Conservation (phyloP, 2,329 filamentous ascomycete genomes). For the Cordyceps cateniannulata region DNA sequence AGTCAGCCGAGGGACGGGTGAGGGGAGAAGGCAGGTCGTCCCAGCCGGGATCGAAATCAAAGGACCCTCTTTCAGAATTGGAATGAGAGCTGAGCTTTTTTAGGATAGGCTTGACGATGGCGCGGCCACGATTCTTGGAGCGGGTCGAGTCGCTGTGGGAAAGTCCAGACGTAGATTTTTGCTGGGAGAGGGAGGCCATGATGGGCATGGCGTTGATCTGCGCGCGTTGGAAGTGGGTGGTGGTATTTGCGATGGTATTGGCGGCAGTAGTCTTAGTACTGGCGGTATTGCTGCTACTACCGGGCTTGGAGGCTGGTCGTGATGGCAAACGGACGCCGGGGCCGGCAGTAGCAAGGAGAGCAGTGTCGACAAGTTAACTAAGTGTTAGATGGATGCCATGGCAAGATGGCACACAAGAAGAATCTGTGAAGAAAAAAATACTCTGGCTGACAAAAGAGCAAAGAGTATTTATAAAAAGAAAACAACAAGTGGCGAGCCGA, state of each 20-base stretch:
- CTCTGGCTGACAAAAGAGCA: not conserved
- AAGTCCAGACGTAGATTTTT: not conserved
- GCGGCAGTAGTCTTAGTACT: not conserved
- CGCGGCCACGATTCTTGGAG: conserved; percentile 40
- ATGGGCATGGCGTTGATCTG: not conserved
- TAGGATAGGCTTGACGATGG: conserved; percentile 54
- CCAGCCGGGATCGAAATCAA: conserved; percentile 55
- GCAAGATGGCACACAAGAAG: not conserved
- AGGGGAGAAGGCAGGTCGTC: conserved; percentile 42
- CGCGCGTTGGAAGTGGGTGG: not conserved
- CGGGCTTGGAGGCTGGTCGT: not conserved
- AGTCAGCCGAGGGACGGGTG: conserved; percentile 20
- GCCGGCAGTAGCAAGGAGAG: not conserved
- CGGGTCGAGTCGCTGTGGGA: not conserved
- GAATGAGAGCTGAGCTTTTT: conserved; percentile 45
- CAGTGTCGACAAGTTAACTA: not conserved
- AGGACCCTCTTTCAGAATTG: conserved; percentile 54
- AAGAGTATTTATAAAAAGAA: not conserved
- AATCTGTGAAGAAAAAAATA: not conserved
- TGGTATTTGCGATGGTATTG: not conserved
- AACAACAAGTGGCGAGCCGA: not conserved
- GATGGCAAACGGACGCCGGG: not conserved
- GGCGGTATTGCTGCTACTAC: not conserved
- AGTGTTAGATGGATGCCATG: not conserved
- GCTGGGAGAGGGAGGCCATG: conserved; percentile 1